Base-by-base conservation (phyloP, 75 land plant species). In the Cunninghamia lanceolata region DNA sequence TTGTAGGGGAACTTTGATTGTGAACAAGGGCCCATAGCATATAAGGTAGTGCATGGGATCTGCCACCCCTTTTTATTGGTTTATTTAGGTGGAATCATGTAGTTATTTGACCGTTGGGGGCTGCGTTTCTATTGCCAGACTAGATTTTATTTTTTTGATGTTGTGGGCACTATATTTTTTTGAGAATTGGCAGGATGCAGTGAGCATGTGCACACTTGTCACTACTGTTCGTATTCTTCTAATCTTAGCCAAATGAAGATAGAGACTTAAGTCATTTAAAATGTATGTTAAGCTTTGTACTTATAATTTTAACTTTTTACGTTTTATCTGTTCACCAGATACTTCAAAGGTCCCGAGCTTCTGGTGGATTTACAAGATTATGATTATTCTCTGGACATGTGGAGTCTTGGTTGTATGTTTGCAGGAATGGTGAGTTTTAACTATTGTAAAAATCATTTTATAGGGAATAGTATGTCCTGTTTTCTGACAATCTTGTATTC, bases 371-470 rank as follows among this genome's bases (percentile, higher is more conserved):
- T 93, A 45, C 94, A 93, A 84, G 94, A 93, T 85, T 93, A 93
- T 82, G 95, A 93, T 85, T 93, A 93, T 77, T 92, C 94, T 47
- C 80, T 93, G 73, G 94, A 93, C 84, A 90, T 93, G 93, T 93
- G 94, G 94, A 93, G 94, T 85, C 87, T 93, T 87, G 94, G 94
- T 21, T 93, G 94, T 88, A 93, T 93, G 94, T 92, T 93, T 89
- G 94, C 94, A 81, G 94, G 94, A 74, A 93, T 93, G 94, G 94
- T 93, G 71, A 77, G 68, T 47, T 13, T 43, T 75, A 42, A 84
- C 39, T 86, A 19, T 53, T 17, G n/a, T 15, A 45, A 8, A 63
- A 11, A 13, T 40, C 35, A n/a, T 76, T 35, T 38, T 59, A 38
- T 30, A 17, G 35, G 39, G 63, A 53, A 25, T 59, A 59, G 50